Evolutionary conservation across 371 early-diverging fungal species (phyloP).

Genomic region (Fennellomyces sp.): DNA sequence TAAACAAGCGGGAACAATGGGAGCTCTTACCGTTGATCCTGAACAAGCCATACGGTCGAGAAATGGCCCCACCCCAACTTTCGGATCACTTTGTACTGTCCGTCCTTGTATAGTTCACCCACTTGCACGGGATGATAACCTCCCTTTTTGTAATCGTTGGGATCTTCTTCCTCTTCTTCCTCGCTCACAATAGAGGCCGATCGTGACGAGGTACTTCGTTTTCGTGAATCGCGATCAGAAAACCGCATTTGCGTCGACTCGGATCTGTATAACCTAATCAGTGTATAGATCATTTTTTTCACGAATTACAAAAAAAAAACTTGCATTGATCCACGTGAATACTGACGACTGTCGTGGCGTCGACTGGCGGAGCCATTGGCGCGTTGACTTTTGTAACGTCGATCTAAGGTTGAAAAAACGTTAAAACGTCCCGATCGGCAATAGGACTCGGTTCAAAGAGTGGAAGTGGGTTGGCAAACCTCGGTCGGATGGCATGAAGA

Average conservation of each 20-base stretch:
- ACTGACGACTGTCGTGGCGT: background rate
- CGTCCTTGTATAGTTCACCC: slow-evolving; percentile 82
- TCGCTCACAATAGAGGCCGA: background rate
- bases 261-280: background rate
- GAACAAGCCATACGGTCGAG: slow-evolving; percentile 97
- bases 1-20: background rate
- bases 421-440: background rate
- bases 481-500: slow-evolving; percentile 4
- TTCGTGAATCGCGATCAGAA: background rate
- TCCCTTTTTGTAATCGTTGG: slow-evolving; percentile 89
- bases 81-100: slow-evolving; percentile 82
- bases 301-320: background rate
- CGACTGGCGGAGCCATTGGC: background rate
- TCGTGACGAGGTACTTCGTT: background rate
- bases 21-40: slow-evolving; percentile 67
- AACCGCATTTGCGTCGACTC: background rate
- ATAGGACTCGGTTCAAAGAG: background rate
- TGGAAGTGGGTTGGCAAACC: background rate
- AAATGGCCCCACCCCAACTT: slow-evolving; percentile 99
- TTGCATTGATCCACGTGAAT: background rate
- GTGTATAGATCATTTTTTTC: background rate
- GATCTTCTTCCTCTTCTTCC: slow-evolving; percentile 84
- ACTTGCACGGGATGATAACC: slow-evolving; percentile 94
- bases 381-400: background rate
- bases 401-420: background rate